Conservation (phyloP, 2,329 filamentous ascomycete species). For the Epichloe festucae region DNA sequence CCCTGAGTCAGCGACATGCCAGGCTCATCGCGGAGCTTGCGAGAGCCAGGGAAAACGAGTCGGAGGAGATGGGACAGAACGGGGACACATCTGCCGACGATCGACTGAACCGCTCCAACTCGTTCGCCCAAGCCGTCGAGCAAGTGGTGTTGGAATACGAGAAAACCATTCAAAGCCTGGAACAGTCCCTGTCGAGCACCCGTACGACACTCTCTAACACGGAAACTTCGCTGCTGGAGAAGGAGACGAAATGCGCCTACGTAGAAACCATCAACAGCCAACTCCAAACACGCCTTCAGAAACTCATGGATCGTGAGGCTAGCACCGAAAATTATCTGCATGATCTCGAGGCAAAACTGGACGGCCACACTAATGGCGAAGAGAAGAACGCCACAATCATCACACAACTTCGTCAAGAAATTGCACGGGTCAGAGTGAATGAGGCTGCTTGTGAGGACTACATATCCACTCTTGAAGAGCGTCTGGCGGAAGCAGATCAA, state of each 20-base stretch:
- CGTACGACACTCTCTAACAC: slow-evolving; percentile 69
- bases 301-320: slow-evolving; percentile 78
- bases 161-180: slow-evolving; percentile 90
- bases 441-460: slow-evolving; percentile 90
- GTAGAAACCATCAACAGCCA: slow-evolving; percentile 86
- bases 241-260: slow-evolving; percentile 87
- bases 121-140: slow-evolving; percentile 90
- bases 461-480: slow-evolving; percentile 90
- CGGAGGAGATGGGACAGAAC: slow-evolving; percentile 40
- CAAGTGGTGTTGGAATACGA: slow-evolving; percentile 96
- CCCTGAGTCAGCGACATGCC: slow-evolving; percentile 85
- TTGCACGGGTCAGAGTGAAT: slow-evolving; percentile 75
- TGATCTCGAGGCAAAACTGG: slow-evolving; percentile 79
- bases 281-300: slow-evolving; percentile 79
- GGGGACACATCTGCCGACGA: slow-evolving; percentile 60
- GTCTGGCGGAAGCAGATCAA: slow-evolving; percentile 88
- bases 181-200: slow-evolving; percentile 82
- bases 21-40: slow-evolving; percentile 90
- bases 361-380: slow-evolving; percentile 80
- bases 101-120: slow-evolving; percentile 84
- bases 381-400: slow-evolving; percentile 85
- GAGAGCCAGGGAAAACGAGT: slow-evolving; percentile 62
- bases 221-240: slow-evolving; percentile 79
- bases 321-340: slow-evolving; percentile 89
- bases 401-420: slow-evolving; percentile 78